Evolutionary conservation across 177 flowering plant genomes (phyloP).

Genomic region (Vitis hybrid): DNA sequence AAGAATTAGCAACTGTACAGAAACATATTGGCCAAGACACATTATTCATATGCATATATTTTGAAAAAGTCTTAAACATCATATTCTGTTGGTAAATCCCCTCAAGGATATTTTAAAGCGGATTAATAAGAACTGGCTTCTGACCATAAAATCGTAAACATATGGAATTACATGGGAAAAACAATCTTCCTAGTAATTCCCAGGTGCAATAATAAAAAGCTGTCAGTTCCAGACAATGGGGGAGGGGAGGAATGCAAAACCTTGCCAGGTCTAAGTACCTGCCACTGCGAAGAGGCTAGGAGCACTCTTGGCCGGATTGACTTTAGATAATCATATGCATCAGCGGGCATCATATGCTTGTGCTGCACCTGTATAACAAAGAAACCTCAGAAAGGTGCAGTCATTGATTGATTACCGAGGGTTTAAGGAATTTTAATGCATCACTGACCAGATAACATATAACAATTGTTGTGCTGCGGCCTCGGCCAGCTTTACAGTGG

Average conservation of each 20-base stretch:
- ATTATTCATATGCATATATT: too few relatives aligned
- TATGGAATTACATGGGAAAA: too few relatives aligned
- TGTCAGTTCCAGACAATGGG: not conserved
- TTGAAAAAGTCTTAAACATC: too few relatives aligned
- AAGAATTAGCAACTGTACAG: too few relatives aligned
- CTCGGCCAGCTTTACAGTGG: conserved; percentile 97
- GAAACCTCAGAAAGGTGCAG: not conserved
- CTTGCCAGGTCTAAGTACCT: conserved; percentile 38
- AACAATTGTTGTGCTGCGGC: conserved; percentile 94
- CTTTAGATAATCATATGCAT: conserved; percentile 71
- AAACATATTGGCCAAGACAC: too few relatives aligned
- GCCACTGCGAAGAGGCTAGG: conserved; percentile 80
- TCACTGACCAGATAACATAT: conserved; percentile 79
- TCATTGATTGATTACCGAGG: not conserved
- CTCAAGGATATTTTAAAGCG: too few relatives aligned
- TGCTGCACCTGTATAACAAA: conserved; percentile 57
- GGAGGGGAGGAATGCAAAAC: too few relatives aligned
- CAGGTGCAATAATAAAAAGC: not conserved
- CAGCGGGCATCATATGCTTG: conserved; percentile 72
- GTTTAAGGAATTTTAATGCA: not conserved
- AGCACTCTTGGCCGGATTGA: conserved; percentile 78
- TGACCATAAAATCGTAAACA: too few relatives aligned
- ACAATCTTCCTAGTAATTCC: too few relatives aligned
- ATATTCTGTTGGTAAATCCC: too few relatives aligned
- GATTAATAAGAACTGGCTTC: too few relatives aligned